These are phyloP conservation scores for Spinellus fusiger DNA, from an alignment of 192 early-diverging fungal species.

Conservation along the genomic window DNA sequence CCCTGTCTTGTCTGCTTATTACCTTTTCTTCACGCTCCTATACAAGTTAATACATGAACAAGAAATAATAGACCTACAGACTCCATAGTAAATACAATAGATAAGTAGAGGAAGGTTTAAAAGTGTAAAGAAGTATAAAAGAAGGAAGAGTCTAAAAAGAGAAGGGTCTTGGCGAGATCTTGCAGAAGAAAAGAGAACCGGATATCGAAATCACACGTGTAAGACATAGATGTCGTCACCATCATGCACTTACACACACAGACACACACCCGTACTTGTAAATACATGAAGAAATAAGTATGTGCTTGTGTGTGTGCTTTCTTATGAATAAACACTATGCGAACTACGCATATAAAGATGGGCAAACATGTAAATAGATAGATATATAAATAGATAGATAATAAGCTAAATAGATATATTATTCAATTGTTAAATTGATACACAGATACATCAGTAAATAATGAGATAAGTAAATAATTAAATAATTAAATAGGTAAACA, in stretches of 20 bases:
- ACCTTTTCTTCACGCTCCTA: conserved; percentile 22
- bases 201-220: not conserved
- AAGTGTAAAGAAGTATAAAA: no score
- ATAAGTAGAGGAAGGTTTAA: no score
- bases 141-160: no score
- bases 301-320: not conserved
- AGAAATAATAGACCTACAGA: not conserved
- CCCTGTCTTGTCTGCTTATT: not conserved
- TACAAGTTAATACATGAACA: not conserved
- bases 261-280: not conserved
- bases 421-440: no score
- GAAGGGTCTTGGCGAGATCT: no score
- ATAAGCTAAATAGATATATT: no score
- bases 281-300: not conserved
- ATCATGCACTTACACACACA: not conserved
- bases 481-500: not conserved
- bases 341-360: no score
- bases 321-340: not conserved
- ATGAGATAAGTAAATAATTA: not conserved
- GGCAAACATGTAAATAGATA: no score
- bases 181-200: no score
- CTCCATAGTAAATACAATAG: not conserved
- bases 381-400: no score
- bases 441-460: no score
- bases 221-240: not conserved